Evolutionary conservation across 2,329 filamentous ascomycete genomes (phyloP).

Genomic region (Neoarthrinium moseri): DNA sequence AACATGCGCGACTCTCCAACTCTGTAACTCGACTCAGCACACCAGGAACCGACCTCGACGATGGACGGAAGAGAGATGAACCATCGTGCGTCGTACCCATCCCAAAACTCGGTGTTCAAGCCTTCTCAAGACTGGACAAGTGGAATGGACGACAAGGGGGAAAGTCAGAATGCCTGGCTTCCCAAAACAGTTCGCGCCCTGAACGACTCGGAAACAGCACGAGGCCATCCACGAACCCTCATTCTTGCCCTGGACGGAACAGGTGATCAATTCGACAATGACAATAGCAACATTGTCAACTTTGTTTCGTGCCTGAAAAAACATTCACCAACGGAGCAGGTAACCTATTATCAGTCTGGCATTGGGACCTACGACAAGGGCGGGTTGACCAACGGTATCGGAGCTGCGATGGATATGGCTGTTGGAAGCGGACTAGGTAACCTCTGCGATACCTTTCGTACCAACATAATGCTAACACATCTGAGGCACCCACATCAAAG

Average conservation of each 20-base stretch:
- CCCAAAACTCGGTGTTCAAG: constrained; percentile 2
- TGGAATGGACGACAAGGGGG: not conserved
- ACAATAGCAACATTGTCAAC: constrained; percentile 44
- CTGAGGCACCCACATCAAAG: constrained; percentile 35
- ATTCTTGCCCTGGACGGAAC: constrained; percentile 43
- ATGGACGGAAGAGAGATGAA: not conserved
- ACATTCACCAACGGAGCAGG: constrained; percentile 31
- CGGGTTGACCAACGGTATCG: constrained; percentile 35
- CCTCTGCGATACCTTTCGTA: not conserved
- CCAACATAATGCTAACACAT: constrained; percentile 4
- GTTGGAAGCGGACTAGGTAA: constrained; percentile 35
- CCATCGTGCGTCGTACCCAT: constrained; percentile 1
- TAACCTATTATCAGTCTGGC: constrained; percentile 42
- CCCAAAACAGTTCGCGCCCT: constrained; percentile 5
- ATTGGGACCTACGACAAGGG: constrained; percentile 42
- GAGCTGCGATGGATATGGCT: constrained; percentile 39
- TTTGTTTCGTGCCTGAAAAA: constrained; percentile 42
- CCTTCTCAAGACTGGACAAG: not conserved
- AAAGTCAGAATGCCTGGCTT: constrained; percentile 1
- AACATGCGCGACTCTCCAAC: too few species aligned
- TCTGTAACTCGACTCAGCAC: too few species aligned
- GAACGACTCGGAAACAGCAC: not conserved
- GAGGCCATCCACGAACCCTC: constrained; percentile 18
- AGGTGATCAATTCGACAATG: constrained; percentile 39
- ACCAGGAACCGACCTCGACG: too few species aligned